Percentiles rank a stretch among this genome's conserved stretches.
Evolutionary conservation across 495 filamentous ascomycete species (phyloP).

Genomic region (Antarctomyces pellizariae): DNA sequence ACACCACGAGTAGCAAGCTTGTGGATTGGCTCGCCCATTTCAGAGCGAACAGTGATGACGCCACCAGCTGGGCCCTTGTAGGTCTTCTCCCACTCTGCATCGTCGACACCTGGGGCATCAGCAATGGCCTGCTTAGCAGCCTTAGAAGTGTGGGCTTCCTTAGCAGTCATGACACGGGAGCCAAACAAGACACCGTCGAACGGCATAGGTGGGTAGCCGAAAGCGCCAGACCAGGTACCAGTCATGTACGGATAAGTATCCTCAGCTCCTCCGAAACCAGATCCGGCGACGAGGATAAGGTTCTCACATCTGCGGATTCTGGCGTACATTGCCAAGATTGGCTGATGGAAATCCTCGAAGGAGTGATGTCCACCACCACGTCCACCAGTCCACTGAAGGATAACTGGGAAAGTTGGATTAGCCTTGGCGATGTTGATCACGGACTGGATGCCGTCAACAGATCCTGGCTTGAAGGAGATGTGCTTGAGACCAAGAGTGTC

Average conservation of each 20-base stretch:
- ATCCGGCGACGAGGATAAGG: conserved; percentile 71
- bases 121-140: conserved; percentile 90
- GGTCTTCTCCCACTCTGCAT: conserved; percentile 86
- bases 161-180: conserved; percentile 83
- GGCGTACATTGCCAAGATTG: conserved; percentile 76
- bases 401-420: conserved; percentile 70
- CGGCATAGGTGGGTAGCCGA: conserved; percentile 81
- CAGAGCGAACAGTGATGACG: conserved; percentile 88
- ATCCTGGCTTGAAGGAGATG: conserved; percentile 88
- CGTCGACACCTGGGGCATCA: conserved; percentile 70
- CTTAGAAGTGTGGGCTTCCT: conserved; percentile 81
- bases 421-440: conserved; percentile 86
- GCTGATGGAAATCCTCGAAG: conserved; percentile 86
- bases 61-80: conserved; percentile 84
- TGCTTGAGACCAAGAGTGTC: conserved; percentile 85
- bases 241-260: conserved; percentile 89
- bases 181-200: conserved; percentile 81
- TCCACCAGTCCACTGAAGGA: conserved; percentile 88
- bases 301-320: conserved; percentile 63
- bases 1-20: conserved; percentile 93
- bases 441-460: conserved; percentile 65
- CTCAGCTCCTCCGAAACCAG: conserved; percentile 75
- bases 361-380: conserved; percentile 89
- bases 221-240: conserved; percentile 62
- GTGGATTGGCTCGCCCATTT: conserved; percentile 99